These are phyloP conservation scores for Candida jianshihensis DNA, from an alignment of 805 yeast genomes.

Conservation along the genomic window DNA sequence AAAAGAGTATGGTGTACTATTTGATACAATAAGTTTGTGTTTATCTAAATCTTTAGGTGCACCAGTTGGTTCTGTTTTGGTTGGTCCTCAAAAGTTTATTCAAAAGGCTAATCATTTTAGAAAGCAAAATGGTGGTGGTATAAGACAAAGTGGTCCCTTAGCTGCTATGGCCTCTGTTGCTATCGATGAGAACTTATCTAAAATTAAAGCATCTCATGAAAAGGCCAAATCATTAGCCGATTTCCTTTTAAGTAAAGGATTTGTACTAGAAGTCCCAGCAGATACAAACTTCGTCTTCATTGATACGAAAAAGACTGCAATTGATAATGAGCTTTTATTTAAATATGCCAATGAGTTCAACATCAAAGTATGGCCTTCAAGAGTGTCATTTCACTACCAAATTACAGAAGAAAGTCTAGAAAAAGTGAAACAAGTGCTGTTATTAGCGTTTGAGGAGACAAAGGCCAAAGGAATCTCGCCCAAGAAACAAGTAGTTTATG, in stretches of 20 bases:
- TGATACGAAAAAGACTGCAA: conserved; percentile 39
- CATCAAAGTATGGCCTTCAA: conserved; percentile 52
- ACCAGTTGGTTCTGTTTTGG: conserved; percentile 86
- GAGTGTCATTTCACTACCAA: conserved; percentile 55
- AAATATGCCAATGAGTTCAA: conserved; percentile 48
- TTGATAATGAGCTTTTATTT: conserved; percentile 50
- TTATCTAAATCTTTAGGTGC: conserved; percentile 89
- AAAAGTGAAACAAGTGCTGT: conserved; percentile 21
- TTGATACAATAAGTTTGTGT: conserved; percentile 85
- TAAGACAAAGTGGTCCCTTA: conserved; percentile 80
- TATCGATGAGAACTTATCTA: conserved; percentile 58
- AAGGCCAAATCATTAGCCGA: conserved; percentile 45
- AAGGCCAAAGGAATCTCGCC: not conserved
- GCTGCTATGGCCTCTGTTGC: conserved; percentile 75
- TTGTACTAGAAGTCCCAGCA: conserved; percentile 59
- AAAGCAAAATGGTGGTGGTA: conserved; percentile 92
- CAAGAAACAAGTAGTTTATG: not conserved
- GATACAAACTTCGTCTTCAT: conserved; percentile 81
- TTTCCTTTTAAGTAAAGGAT: conserved; percentile 44
- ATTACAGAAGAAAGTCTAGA: conserved; percentile 14
- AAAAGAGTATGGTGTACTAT: conserved; percentile 62
- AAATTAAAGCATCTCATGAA: conserved; percentile 38
- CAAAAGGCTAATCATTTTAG: conserved; percentile 75
- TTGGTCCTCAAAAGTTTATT: conserved; percentile 54
- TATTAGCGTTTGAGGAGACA: conserved; percentile 30